phyloP scores from a whole-genome alignment of 768 basidiomycete species.

The Mycena alexandri region DNA sequence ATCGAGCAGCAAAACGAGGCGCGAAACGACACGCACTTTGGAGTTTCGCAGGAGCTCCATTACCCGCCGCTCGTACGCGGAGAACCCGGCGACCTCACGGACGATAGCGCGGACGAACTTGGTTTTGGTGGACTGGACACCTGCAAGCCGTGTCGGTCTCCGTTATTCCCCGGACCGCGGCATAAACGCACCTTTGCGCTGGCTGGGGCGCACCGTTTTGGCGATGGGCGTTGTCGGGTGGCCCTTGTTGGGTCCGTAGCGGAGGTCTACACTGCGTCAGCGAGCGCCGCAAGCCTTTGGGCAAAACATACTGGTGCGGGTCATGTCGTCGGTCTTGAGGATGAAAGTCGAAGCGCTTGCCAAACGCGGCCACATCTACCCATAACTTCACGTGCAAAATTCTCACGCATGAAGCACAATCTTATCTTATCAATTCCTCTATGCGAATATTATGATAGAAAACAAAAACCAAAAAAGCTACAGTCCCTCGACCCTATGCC shows the following conservation, averaged over 20 bases:
- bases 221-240: constrained; percentile 89
- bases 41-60: constrained; percentile 99
- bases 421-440: constrained; percentile 35
- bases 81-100: constrained; percentile 97
- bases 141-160: constrained; percentile 7
- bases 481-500: constrained; percentile 50
- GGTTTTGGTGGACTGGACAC: constrained; percentile 85
- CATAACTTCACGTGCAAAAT: neutral
- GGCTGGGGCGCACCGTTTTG: constrained; percentile 80
- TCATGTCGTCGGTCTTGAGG: constrained; percentile 80
- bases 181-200: constrained; percentile 81
- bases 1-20: neutral
- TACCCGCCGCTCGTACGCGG: constrained; percentile 97
- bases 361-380: constrained; percentile 12
- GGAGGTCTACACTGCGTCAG: constrained; percentile 70
- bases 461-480: constrained; percentile 29
- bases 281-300: neutral
- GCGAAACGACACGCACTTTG: constrained; percentile 69
- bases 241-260: constrained; percentile 88
- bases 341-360: constrained; percentile 7
- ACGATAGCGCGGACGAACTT: constrained; percentile 94
- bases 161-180: neutral
- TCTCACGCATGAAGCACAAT: neutral
- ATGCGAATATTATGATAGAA: constrained; percentile 31
- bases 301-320: constrained; percentile 66